phyloP scores from a whole-genome alignment of 202 grass and related monocot species.

The Cymbopogon flexuosus region DNA sequence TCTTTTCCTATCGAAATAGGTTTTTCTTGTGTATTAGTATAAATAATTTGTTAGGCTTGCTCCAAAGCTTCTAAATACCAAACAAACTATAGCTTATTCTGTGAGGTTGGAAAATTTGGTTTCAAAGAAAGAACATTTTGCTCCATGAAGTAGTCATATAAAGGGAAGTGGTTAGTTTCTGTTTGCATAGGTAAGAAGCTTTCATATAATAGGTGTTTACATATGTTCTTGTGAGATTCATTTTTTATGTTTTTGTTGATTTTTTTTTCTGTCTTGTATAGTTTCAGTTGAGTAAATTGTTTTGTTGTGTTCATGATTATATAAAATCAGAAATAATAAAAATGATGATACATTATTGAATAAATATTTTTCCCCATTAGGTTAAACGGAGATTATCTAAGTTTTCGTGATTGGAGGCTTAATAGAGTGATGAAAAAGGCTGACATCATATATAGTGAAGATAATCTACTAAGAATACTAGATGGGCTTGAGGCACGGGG shows the following conservation, averaged over 20 bases:
- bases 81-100: neutral
- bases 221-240: neutral
- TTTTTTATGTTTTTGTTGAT: neutral
- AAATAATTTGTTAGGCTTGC: neutral
- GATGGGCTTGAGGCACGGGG: conserved; percentile 52
- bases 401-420: conserved; percentile 74
- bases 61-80: neutral
- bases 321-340: neutral
- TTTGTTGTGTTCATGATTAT: neutral
- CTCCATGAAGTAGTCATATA: neutral
- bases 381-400: conserved; percentile 44
- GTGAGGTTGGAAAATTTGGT: neutral
- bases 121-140: neutral
- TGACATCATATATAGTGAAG: conserved; percentile 60
- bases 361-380: conserved; percentile 40
- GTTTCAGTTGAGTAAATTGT: neutral
- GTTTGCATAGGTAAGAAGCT: neutral
- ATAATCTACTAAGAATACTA: conserved; percentile 69
- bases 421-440: conserved; percentile 70
- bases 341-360: neutral
- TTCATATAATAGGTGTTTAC: conserved; percentile 2
- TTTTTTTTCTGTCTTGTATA: neutral
- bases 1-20: neutral
- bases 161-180: neutral
- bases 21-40: neutral